phyloP scores from a whole-genome alignment of 768 basidiomycete species.

The Pulveroboletus frians region DNA sequence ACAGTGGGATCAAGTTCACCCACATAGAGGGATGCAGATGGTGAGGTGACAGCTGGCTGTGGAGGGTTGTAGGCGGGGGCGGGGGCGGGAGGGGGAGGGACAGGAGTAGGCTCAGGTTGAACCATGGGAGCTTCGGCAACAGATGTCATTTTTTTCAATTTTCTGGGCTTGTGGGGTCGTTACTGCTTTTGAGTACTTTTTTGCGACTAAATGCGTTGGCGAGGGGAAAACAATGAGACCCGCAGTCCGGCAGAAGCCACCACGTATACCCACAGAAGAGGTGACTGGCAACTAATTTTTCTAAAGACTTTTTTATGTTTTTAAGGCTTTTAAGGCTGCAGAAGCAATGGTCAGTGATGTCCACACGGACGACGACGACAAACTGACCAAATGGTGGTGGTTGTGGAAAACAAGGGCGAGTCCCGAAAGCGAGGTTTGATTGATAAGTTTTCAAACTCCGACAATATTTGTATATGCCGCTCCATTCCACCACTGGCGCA shows the following conservation, averaged over 20 bases:
- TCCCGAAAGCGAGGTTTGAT: constrained; percentile 17
- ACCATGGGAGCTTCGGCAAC: constrained; percentile 51
- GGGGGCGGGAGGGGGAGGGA: constrained; percentile 32
- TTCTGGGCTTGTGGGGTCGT: constrained; percentile 66
- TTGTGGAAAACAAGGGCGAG: constrained; percentile 42
- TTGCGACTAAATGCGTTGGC: constrained; percentile 41
- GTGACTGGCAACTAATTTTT: constrained; percentile 73
- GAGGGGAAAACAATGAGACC: constrained; percentile 13
- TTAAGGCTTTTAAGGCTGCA: constrained; percentile 54
- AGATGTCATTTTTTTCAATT: constrained; percentile 51
- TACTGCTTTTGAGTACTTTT: constrained; percentile 87
- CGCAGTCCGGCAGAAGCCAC: constrained; percentile 10
- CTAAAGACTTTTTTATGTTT: constrained; percentile 62
- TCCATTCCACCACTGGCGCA: background rate
- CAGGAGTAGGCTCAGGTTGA: constrained; percentile 44
- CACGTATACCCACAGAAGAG: constrained; percentile 53
- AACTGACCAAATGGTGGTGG: constrained; percentile 63
- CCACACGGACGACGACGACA: constrained; percentile 15
- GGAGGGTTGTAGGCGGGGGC: constrained; percentile 58
- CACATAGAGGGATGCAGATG: constrained; percentile 94
- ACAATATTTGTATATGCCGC: constrained; percentile 11
- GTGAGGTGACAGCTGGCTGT: constrained; percentile 48
- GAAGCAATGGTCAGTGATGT: constrained; percentile 17
- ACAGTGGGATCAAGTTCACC: constrained; percentile 98
- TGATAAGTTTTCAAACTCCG: constrained; percentile 41